Percentiles rank a stretch among this genome's conserved stretches.
Conservation (phyloP, 2,329 filamentous ascomycete species). For the Nemania sp. region DNA sequence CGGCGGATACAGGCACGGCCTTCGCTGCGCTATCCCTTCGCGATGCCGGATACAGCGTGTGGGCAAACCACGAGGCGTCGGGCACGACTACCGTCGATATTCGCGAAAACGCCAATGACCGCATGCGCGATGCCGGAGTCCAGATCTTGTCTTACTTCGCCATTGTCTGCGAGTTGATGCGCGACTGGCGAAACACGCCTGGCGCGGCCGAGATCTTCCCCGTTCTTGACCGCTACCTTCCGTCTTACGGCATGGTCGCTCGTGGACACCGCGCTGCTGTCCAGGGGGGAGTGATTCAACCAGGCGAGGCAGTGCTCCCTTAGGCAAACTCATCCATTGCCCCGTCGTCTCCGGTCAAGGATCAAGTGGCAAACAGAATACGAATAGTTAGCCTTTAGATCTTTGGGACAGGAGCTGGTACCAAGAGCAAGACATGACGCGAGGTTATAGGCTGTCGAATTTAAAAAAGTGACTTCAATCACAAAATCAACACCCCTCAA, state of each 20-base stretch:
- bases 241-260: slow-evolving; percentile 67
- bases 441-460: too few relatives aligned
- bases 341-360: background rate
- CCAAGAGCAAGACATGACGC: too few relatives aligned
- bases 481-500: too few relatives aligned
- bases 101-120: slow-evolving; percentile 66
- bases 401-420: too few relatives aligned
- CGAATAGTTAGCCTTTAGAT: background rate
- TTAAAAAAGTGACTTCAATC: too few relatives aligned
- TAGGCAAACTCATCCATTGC: background rate
- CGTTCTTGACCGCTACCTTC: slow-evolving; percentile 66
- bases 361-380: background rate
- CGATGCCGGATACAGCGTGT: slow-evolving; percentile 73
- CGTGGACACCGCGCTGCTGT: slow-evolving; percentile 64
- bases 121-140: slow-evolving; percentile 70
- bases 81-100: slow-evolving; percentile 67
- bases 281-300: slow-evolving; percentile 60
- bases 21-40: slow-evolving; percentile 75
- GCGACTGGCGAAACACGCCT: slow-evolving; percentile 66
- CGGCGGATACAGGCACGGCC: slow-evolving; percentile 53
- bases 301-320: slow-evolving; percentile 53
- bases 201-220: slow-evolving; percentile 63
- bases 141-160: slow-evolving; percentile 65
- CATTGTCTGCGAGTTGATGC: slow-evolving; percentile 70
- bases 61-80: slow-evolving; percentile 72